Evolutionary conservation across 2,329 filamentous ascomycete genomes (phyloP), one percentile per base, ranked within the genome.

Genomic region (Tricladium varicosporioides): DNA sequence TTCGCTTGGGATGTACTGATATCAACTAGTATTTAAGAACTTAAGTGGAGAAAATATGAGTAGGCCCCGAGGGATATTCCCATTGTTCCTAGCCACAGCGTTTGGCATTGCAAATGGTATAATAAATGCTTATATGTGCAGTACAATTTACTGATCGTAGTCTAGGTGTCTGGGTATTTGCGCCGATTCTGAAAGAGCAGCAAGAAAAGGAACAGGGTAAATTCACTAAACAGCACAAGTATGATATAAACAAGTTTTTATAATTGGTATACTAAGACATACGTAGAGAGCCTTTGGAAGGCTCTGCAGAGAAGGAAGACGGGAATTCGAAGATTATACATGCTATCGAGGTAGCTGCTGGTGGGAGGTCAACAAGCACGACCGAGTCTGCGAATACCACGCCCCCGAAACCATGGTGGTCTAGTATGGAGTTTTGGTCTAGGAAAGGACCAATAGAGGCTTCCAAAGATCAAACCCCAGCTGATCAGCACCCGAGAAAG

Each of bases 21-120:
- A 27, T 27, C 22, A 27, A 27, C 22, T 7, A 27, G 4, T 27
- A 7, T 27, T 27, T 27, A 27, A 27, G 22, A 27, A 27, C 4
- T 27, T 27, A 27, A 3, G 22, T 27, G 5, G 15, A 32, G 46
- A n/a, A 11, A 54, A 31, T 14, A 69, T 69, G 67, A 69, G 67
- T 54, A 64, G 60, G 54, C 14, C 61, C 19, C 65, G 67, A 18
- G 67, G 65, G 1, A 33, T 68, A 1, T 51, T 69, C 15, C 68
- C 68, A 1, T 43, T 70, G 13, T 59, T 68, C 33, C 15, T 71
- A 44, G 67, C 65, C 5, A 64, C 63, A 8, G 62, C 60, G 10
- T 60, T 71, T 53, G 69, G 69, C 7, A 57, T 71, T 54, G 58
- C 45, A 13, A 70, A 67, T 58, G 69, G 69, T 70, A 67, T 33